These are phyloP conservation scores for Phoenix roebelenii DNA, from an alignment of 176 grass and related monocot species.

Conservation along the genomic window DNA sequence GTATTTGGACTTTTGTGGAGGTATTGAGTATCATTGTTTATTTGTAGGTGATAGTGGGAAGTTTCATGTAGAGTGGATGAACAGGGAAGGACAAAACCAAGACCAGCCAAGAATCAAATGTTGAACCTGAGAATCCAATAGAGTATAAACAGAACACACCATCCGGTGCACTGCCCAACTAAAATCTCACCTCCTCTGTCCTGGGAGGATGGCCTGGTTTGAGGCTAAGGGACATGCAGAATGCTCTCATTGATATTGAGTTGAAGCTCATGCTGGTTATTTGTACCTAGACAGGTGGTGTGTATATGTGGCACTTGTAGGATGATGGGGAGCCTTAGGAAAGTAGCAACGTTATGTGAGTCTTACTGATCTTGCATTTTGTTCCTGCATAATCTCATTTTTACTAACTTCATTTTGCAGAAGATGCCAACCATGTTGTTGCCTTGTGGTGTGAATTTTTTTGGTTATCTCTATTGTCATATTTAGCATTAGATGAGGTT, in stretches of 20 bases:
- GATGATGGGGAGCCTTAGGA: not conserved
- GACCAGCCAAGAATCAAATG: not conserved
- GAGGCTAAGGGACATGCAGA: not conserved
- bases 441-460: too few species aligned
- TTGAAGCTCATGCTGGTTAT: not conserved
- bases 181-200: not conserved
- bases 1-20: too few species aligned
- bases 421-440: too few species aligned
- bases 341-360: not conserved
- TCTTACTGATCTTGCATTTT: not conserved
- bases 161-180: not conserved
- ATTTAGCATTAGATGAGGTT: too few species aligned
- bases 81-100: conserved; percentile 21
- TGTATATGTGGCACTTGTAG: not conserved
- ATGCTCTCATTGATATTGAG: conserved; percentile 2
- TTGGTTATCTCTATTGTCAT: too few species aligned
- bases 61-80: conserved; percentile 27
- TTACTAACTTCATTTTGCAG: too few species aligned
- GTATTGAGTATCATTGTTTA: too few species aligned
- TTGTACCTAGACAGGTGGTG: too few species aligned
- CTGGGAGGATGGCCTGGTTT: conserved; percentile 1
- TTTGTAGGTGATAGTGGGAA: conserved; percentile 32
- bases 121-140: not conserved
- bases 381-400: too few species aligned
- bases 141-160: not conserved